These are phyloP conservation scores for Xerophyta viscosa DNA, from an alignment of 106 monocot species.

Conservation along the genomic window DNA sequence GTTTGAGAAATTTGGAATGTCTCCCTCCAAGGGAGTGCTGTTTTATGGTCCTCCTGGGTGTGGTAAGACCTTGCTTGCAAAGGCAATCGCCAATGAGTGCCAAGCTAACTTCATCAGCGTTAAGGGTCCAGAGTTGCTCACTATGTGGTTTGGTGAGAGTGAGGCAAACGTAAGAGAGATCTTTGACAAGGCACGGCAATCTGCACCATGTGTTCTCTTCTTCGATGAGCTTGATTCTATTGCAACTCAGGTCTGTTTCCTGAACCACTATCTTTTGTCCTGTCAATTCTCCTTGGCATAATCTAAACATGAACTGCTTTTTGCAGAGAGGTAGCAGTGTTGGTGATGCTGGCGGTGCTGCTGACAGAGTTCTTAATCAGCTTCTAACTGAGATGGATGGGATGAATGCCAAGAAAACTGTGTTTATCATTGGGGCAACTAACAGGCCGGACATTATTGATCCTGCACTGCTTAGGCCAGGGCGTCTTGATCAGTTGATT, in stretches of 20 bases:
- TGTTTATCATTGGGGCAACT: slow-evolving; percentile 86
- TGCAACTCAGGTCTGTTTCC: too few relatives aligned
- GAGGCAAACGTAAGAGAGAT: slow-evolving; percentile 90
- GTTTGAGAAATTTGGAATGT: slow-evolving; percentile 94
- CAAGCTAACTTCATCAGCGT: slow-evolving; percentile 93
- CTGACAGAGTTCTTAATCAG: slow-evolving; percentile 81
- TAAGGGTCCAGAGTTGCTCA: slow-evolving; percentile 84
- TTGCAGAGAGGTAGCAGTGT: slow-evolving; percentile 84
- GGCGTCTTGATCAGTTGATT: slow-evolving; percentile 79
- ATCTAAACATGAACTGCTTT: too few relatives aligned
- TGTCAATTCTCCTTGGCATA: too few relatives aligned
- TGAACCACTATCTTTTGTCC: too few relatives aligned
- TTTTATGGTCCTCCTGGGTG: too few relatives aligned
- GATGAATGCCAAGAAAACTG: slow-evolving; percentile 82
- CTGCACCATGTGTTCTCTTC: slow-evolving; percentile 87
- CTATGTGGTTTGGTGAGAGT: slow-evolving; percentile 96
- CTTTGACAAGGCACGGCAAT: slow-evolving; percentile 75
- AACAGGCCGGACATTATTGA: slow-evolving; percentile 89
- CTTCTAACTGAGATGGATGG: slow-evolving; percentile 92
- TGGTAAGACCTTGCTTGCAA: slow-evolving; percentile 80
- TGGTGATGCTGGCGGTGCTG: slow-evolving; percentile 83
- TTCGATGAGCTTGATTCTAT: slow-evolving; percentile 92
- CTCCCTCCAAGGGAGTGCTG: too few relatives aligned
- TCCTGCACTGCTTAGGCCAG: slow-evolving; percentile 72
- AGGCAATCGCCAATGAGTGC: slow-evolving; percentile 89